Evolutionary conservation across 257 asterid species (phyloP).

Genomic region (Mentha longifolia): DNA sequence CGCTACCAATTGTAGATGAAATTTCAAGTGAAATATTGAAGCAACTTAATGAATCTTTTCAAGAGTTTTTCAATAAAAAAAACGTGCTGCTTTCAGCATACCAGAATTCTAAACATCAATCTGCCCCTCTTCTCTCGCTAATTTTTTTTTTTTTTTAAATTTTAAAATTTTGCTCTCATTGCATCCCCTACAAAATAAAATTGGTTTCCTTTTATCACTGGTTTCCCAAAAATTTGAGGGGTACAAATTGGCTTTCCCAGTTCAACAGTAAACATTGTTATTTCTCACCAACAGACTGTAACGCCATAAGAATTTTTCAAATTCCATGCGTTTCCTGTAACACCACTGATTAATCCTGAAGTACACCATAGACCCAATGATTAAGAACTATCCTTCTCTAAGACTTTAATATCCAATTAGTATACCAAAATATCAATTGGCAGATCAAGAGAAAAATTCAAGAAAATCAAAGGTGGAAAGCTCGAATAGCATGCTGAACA

Average conservation of each 20-base stretch:
- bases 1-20: neutral
- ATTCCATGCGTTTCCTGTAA: neutral
- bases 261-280: neutral
- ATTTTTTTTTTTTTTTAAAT: too few relatives aligned
- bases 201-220: too few relatives aligned
- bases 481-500: constrained; percentile 1
- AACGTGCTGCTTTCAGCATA: constrained; percentile 12
- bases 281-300: neutral
- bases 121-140: too few relatives aligned
- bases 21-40: neutral
- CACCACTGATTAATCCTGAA: neutral
- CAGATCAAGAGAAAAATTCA: constrained; percentile 3
- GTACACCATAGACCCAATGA: neutral
- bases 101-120: neutral
- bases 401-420: neutral
- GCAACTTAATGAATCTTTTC: neutral
- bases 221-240: too few relatives aligned
- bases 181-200: neutral
- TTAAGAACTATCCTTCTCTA: constrained; percentile 11
- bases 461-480: neutral
- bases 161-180: neutral
- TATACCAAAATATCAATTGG: neutral
- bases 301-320: neutral
- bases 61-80: neutral
- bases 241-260: neutral